phyloP scores from a whole-genome alignment of 352 stramenopile species.

The Phytopythium montanum region DNA sequence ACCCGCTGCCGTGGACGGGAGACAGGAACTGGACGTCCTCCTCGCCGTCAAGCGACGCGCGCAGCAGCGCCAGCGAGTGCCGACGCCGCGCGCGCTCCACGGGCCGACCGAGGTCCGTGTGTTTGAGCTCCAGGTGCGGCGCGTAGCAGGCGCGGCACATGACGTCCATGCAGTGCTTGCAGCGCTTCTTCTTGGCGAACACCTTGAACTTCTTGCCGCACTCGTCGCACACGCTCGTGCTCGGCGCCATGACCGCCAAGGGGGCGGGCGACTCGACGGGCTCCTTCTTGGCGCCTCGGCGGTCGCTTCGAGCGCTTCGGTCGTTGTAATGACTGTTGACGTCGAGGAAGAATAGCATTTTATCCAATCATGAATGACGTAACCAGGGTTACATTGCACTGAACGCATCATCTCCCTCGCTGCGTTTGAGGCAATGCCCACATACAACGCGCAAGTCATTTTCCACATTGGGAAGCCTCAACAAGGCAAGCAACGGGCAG shows the following conservation, averaged over 20 bases:
- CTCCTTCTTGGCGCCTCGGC: too few relatives aligned
- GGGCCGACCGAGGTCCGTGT: slow-evolving; percentile 23
- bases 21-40: slow-evolving; percentile 48
- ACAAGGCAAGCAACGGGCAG: not conserved
- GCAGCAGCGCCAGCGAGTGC: not conserved
- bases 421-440: too few relatives aligned
- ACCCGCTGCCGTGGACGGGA: slow-evolving; percentile 16
- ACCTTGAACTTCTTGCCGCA: slow-evolving; percentile 80
- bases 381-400: too few relatives aligned
- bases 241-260: not conserved
- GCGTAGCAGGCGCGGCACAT: slow-evolving; percentile 57
- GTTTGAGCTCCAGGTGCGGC: slow-evolving; percentile 42
- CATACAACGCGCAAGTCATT: not conserved
- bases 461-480: not conserved
- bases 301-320: too few relatives aligned
- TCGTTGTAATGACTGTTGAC: too few relatives aligned
- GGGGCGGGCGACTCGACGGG: too few relatives aligned
- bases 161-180: slow-evolving; percentile 54
- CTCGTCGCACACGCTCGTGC: slow-evolving; percentile 31
- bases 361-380: too few relatives aligned
- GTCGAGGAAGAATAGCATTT: too few relatives aligned
- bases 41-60: slow-evolving; percentile 5
- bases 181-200: slow-evolving; percentile 66
- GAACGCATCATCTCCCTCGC: too few relatives aligned
- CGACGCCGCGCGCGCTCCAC: slow-evolving; percentile 7